Conservation (phyloP, 2,329 filamentous ascomycete species). For the Cadophora gregata region DNA sequence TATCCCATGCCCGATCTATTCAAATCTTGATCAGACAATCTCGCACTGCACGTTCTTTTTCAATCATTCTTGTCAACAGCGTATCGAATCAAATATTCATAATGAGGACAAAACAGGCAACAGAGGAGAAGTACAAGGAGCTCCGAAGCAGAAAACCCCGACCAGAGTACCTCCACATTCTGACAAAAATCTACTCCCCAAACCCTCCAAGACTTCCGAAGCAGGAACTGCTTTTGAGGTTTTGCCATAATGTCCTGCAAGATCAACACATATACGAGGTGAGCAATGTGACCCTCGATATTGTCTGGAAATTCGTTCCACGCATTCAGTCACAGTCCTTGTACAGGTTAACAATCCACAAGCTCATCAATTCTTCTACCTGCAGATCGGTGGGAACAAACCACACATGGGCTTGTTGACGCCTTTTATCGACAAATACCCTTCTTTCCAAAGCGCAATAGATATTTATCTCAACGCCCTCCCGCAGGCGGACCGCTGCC, state of each 20-base stretch:
- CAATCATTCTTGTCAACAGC: not conserved
- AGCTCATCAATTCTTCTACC: not conserved
- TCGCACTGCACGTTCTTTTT: not conserved
- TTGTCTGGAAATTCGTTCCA: not conserved
- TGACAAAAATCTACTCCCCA: not conserved
- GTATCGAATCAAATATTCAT: not conserved
- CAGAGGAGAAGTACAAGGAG: not conserved
- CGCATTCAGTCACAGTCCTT: not conserved
- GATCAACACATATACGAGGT: not conserved
- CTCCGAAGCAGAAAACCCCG: not conserved
- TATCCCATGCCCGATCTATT: not conserved
- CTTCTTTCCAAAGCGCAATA: not conserved
- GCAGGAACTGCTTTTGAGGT: too few species aligned
- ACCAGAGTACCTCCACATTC: not conserved
- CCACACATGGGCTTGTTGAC: not conserved
- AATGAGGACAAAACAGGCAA: not conserved
- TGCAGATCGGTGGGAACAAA: not conserved
- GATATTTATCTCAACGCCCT: not conserved
- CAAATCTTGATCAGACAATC: not conserved
- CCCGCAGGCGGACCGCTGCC: not conserved
- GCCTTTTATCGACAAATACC: not conserved
- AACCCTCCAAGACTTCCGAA: not conserved
- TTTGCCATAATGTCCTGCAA: not conserved
- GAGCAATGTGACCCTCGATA: not conserved
- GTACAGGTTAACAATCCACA: not conserved